Base-by-base conservation (phyloP, 2,329 filamentous ascomycete genomes). In the Fusarium phyllophilum region DNA sequence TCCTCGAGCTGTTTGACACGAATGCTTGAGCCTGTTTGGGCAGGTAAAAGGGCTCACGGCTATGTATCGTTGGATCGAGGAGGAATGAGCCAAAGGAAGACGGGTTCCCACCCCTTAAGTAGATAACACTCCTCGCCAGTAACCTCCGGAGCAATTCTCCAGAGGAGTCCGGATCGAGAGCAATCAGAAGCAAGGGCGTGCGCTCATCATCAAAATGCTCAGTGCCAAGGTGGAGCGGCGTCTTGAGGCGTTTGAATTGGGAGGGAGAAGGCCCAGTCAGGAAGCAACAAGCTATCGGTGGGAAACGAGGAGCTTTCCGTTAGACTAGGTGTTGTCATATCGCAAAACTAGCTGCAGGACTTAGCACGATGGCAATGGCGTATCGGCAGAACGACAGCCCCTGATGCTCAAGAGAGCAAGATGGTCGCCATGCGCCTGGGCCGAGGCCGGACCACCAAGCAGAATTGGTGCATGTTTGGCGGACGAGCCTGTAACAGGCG, bases 41-140 rank as follows among this genome's bases (percentile, higher is more conserved):
- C 45, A 56, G 66, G 59, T 52, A 55, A 44, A 62, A 56, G 49
- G 60, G 62, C 54, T 55, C 52, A 52, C 42, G 62, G 42, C 51
- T 74, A 74, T 75, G 66, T 68, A 66, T 66, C 34, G 48, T 66
- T 65, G 59, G 65, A 62, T 55, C 67, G 24, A 54, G 61, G 66
- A 46, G 58, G 62, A 70, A 41, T 61, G 49, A 67, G 55, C 56
- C 39, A 65, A 48, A 63, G 34, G 62, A 62, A 62, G 75, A 72
- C 46, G 77, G 77, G 73, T 66, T 71, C 62, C 75, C 74, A 73
- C 72, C 70, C 77, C 74, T 79, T 79, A 79, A 78, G 69, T 78
- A 78, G 77, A 66, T 70, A 67, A 49, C 63, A 72, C 60, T 71
- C 64, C 54, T 78, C 57, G 33, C 66, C 70, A 69, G 66, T 59